Conservation (phyloP, 1,284 basidiomycete species). For the Leccinum insolens region DNA sequence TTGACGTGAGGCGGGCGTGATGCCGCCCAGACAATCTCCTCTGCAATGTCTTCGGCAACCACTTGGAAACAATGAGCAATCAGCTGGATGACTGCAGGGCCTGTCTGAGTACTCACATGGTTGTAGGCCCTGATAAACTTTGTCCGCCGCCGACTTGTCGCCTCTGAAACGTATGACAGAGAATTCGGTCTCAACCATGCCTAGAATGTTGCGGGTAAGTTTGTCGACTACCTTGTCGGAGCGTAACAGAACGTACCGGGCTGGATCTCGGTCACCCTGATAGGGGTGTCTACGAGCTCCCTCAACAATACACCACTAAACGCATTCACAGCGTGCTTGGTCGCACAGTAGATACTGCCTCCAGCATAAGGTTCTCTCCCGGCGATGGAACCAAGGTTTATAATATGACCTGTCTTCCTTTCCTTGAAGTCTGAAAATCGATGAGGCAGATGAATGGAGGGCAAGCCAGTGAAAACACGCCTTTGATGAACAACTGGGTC, state of each 20-base stretch:
- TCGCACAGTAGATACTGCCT: constrained; percentile 81
- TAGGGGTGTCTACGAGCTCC: constrained; percentile 89
- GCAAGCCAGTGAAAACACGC: constrained; percentile 39
- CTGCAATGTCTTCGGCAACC: constrained; percentile 85
- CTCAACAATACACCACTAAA: constrained; percentile 85
- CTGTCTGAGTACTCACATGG: constrained; percentile 56
- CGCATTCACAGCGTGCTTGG: constrained; percentile 88
- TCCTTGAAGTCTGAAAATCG: constrained; percentile 79
- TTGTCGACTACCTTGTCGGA: constrained; percentile 2
- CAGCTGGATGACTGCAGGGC: constrained; percentile 1
- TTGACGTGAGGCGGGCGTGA: constrained; percentile 86
- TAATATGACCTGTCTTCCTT: constrained; percentile 87
- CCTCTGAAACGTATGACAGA: constrained; percentile 88
- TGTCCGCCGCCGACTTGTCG: constrained; percentile 77
- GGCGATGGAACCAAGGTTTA: constrained; percentile 94
- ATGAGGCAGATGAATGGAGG: constrained; percentile 1
- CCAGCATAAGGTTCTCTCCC: constrained; percentile 91
- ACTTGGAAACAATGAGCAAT: constrained; percentile 45
- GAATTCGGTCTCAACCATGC: constrained; percentile 94
- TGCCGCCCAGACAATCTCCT: constrained; percentile 97
- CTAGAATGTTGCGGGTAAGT: constrained; percentile 37
- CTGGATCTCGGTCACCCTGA: constrained; percentile 90
- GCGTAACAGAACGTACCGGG: constrained; percentile 57
- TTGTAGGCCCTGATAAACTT: constrained; percentile 87
- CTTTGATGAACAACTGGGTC: constrained; percentile 77